Conservation (phyloP, 139 green algal species). For the Raphidocelis subcapitata region DNA sequence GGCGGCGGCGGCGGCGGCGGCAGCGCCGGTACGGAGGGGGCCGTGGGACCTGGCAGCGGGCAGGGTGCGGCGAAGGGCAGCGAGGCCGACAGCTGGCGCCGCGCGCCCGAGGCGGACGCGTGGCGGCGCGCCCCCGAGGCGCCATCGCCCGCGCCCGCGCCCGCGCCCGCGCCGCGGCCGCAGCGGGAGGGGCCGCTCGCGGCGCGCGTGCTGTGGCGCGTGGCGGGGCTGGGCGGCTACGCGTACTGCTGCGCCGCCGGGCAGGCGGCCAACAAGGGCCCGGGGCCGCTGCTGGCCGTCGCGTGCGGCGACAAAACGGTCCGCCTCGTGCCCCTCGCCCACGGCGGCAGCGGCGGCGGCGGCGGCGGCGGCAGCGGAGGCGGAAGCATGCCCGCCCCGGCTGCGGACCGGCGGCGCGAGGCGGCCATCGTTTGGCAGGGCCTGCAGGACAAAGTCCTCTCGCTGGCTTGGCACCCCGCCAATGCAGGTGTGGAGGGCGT, state of each 20-base stretch:
- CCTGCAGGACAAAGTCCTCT: constrained; percentile 35
- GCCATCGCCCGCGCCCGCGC: neutral
- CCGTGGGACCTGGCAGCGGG: too few species aligned
- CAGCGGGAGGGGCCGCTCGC: neutral
- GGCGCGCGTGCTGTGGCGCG: neutral
- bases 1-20: too few species aligned
- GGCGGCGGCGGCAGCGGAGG: neutral
- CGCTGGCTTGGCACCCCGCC: constrained; percentile 41
- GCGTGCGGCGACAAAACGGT: constrained; percentile 50
- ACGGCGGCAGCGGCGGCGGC: neutral
- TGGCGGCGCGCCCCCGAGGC: neutral
- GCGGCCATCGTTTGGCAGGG: constrained; percentile 30
- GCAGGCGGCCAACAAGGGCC: neutral
- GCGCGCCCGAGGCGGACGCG: neutral
- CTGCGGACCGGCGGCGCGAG: neutral
- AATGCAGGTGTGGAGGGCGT: constrained; percentile 28
- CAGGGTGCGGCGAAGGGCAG: neutral
- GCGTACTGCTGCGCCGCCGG: constrained; percentile 1
- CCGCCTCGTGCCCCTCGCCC: constrained; percentile 9
- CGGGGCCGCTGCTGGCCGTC: constrained; percentile 22
- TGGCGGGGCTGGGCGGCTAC: constrained; percentile 10
- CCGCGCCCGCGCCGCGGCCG: neutral
- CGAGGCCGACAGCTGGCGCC: neutral
- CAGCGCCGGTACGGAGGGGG: neutral
- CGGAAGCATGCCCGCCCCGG: neutral